These are phyloP conservation scores for Tolypocladium cylindrosporum DNA, from an alignment of 2,329 filamentous ascomycete genomes.

Conservation along the genomic window DNA sequence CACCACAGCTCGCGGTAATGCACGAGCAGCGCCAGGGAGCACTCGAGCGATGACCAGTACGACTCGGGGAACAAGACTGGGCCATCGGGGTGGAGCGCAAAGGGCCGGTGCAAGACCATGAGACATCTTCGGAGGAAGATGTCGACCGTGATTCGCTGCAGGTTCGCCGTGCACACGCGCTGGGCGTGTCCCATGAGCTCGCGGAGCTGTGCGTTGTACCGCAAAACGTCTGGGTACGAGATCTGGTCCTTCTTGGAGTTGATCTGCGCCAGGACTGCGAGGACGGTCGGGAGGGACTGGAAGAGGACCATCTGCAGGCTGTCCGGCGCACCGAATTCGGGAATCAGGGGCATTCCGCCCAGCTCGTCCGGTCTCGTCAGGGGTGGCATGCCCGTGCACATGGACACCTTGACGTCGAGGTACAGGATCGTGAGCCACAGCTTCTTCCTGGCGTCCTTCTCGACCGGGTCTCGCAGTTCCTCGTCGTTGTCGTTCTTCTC, in stretches of 20 bases:
- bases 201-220: constrained; percentile 21
- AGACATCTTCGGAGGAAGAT: constrained; percentile 23
- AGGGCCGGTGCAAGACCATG: constrained; percentile 25
- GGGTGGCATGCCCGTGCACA: constrained; percentile 24
- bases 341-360: constrained; percentile 12
- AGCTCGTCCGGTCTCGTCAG: constrained; percentile 21
- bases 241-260: constrained; percentile 21
- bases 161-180: constrained; percentile 15
- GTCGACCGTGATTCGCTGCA: constrained; percentile 23
- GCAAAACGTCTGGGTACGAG: constrained; percentile 21
- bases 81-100: constrained; percentile 21
- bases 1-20: constrained; percentile 25
- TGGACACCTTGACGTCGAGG: constrained; percentile 24
- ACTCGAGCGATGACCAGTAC: constrained; percentile 26
- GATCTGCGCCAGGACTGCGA: constrained; percentile 19
- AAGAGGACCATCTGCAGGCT: constrained; percentile 22
- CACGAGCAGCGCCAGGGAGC: constrained; percentile 22
- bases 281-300: constrained; percentile 19
- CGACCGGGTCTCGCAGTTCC: constrained; percentile 11
- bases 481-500: constrained; percentile 14
- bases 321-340: constrained; percentile 16
- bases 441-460: constrained; percentile 17
- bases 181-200: constrained; percentile 20
- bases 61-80: constrained; percentile 22
- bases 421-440: constrained; percentile 26